A percentile compares a stretch with the other conserved stretches of the same genome.
Evolutionary conservation across 208 protist genomes (phyloP).

Genomic region (Naegleria lovaniensis): DNA sequence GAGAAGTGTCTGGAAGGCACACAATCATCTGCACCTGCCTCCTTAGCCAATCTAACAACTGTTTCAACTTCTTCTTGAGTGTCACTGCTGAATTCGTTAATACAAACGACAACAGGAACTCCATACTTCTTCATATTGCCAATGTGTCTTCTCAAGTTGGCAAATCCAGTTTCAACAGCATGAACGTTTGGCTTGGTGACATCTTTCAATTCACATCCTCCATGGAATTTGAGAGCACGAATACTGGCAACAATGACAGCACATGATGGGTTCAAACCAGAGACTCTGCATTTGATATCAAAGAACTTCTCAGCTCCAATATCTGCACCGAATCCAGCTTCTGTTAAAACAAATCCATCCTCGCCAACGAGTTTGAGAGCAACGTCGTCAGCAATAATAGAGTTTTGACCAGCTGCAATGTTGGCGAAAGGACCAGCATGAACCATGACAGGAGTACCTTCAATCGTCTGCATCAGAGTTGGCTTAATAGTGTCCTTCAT

Average conservation of each 20-base stretch:
- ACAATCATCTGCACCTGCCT: constrained; percentile 74
- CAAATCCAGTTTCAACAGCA: constrained; percentile 67
- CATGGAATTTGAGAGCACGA: constrained; percentile 94
- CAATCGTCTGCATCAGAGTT: constrained; percentile 95
- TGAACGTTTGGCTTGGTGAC: constrained; percentile 71
- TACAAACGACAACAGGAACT: constrained; percentile 85
- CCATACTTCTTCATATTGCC: constrained; percentile 86
- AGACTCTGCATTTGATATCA: constrained; percentile 93
- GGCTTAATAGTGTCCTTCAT: constrained; percentile 92
- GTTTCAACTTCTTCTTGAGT: constrained; percentile 75
- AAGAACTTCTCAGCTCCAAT: constrained; percentile 97
- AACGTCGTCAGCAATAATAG: constrained; percentile 87
- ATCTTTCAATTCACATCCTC: constrained; percentile 66
- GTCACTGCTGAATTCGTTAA: constrained; percentile 89
- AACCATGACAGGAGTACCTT: constrained; percentile 87
- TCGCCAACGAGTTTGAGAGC: constrained; percentile 86
- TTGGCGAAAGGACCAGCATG: constrained; percentile 97
- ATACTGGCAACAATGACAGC: constrained; percentile 90
- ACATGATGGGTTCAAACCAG: constrained; percentile 79
- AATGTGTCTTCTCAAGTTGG: constrained; percentile 86
- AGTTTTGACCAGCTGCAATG: constrained; percentile 96
- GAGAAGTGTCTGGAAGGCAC: constrained; percentile 84
- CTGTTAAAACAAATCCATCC: constrained; percentile 90
- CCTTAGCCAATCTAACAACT: constrained; percentile 58
- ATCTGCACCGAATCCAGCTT: constrained; percentile 87